Conservation (phyloP, 805 yeast species). For the Kluyveromyces siamensis region DNA sequence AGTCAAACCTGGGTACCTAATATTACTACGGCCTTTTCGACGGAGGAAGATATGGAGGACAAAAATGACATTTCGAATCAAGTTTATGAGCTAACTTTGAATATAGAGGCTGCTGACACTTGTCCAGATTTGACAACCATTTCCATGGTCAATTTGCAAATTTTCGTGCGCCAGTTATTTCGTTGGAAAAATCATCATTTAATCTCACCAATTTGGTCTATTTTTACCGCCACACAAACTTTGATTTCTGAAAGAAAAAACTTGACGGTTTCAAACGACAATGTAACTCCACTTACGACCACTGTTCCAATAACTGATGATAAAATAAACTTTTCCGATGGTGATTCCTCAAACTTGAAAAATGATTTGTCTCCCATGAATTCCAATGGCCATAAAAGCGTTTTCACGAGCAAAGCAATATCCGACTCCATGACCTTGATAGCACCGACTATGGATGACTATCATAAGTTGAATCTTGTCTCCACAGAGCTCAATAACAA, state of each 20-base stretch:
- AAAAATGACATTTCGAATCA: slow-evolving; percentile 1
- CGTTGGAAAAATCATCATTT: slow-evolving; percentile 19
- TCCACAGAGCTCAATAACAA: slow-evolving; percentile 26
- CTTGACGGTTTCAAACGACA: slow-evolving; percentile 32
- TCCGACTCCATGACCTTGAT: slow-evolving; percentile 30
- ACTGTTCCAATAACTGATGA: slow-evolving; percentile 8
- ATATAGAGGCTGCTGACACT: background rate
- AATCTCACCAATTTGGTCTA: slow-evolving; percentile 46
- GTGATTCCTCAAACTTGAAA: background rate
- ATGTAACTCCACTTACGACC: slow-evolving; percentile 1
- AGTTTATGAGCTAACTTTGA: background rate
- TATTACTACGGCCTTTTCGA: slow-evolving; percentile 6
- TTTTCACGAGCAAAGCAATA: slow-evolving; percentile 22
- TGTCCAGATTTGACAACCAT: slow-evolving; percentile 2
- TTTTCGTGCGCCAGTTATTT: slow-evolving; percentile 23
- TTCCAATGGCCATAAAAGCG: slow-evolving; percentile 13
- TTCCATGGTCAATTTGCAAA: slow-evolving; percentile 23
- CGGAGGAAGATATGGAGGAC: slow-evolving; percentile 1
- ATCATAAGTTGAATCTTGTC: slow-evolving; percentile 21
- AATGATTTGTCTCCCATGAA: slow-evolving; percentile 7
- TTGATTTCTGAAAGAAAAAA: slow-evolving; percentile 38
- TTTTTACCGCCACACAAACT: slow-evolving; percentile 41
- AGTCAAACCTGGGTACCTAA: slow-evolving; percentile 20
- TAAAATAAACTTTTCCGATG: background rate
- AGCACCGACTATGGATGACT: slow-evolving; percentile 25